Evolutionary conservation across 1,139 yeast species (phyloP).

Genomic region (Kodamaea ohmeri): DNA sequence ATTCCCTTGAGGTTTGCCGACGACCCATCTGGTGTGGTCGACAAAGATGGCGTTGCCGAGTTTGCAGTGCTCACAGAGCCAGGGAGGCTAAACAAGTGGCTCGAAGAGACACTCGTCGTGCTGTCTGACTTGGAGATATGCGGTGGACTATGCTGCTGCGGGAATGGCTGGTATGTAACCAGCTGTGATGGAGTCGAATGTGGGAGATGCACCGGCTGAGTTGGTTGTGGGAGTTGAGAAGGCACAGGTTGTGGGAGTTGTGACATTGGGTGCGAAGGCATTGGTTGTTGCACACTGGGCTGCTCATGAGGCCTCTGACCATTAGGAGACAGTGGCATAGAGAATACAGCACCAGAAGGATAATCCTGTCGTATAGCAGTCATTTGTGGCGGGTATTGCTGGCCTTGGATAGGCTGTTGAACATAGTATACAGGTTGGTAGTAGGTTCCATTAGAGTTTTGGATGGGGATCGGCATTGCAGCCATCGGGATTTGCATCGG

Average conservation of each 20-base stretch:
- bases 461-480: constrained; percentile 9
- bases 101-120: constrained; percentile 22
- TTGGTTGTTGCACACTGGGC: no score
- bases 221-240: not conserved
- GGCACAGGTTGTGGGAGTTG: no score
- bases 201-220: no score
- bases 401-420: constrained; percentile 4
- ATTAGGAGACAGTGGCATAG: constrained; percentile 4
- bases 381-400: constrained; percentile 5
- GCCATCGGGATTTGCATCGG: constrained; percentile 6
- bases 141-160: constrained; percentile 10
- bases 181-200: no score
- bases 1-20: constrained; percentile 13
- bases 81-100: constrained; percentile 19
- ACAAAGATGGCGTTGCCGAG: constrained; percentile 27
- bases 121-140: constrained; percentile 8
- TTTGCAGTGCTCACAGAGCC: constrained; percentile 21
- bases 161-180: constrained; percentile 15
- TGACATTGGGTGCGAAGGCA: no score
- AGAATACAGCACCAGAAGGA: constrained; percentile 1
- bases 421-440: constrained; percentile 10
- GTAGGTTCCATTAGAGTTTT: constrained; percentile 6
- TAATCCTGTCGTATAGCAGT: constrained; percentile 10
- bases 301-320: not conserved
- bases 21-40: constrained; percentile 34